Base-by-base conservation (phyloP, 208 protist genomes). In the Leishmania arabica region DNA sequence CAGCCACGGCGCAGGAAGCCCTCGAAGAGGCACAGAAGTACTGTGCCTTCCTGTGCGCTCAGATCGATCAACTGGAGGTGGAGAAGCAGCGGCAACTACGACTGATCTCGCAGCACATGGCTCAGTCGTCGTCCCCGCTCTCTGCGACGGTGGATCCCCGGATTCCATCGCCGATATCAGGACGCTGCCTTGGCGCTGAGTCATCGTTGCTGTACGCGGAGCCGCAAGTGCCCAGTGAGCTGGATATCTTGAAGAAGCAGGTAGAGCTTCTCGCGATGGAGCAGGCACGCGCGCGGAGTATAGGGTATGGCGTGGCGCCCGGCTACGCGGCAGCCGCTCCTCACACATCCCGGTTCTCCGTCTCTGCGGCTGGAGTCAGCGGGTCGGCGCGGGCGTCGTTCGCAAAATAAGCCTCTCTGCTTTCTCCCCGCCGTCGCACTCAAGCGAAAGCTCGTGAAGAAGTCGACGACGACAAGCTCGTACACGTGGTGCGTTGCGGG, bases 261-360 rank as follows among this genome's bases (percentile, higher is more conserved):
- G 85, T 92, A 75, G 86, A 92, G 65, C 78, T 92, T 76, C 82
- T 92, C 9, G 80, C 72, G 5, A 88, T 92, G 86, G 89, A 92
- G 75, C 81, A 88, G 77, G 80, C 79, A 21, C 87, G 89, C 3
- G 83, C 82, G n/a, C 81, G 84, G 66, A 66, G 71, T 64, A 62
- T 78, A 9, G 76, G 56, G 45, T 80, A 78, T 75, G 62, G 75
- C 49, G 53, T 73, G 6, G 65, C 68, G 1, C 11, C 56, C 4
- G 40, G 58, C 53, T 65, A 49, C 58, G 51, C 40, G 58, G 15
- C 56, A 31, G 47, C 21, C 6, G 58, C 53, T 4, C 34, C 49
- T 24, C 60, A 56, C 1, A 73, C 56, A 60, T 56, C 11, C 21
- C 45, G 75, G 47, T 73, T 47, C 31, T 45, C 47, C 27, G 15